A percentile compares a stretch with the other conserved stretches of the same genome.
Conservation (phyloP, 495 filamentous ascomycete species). For the Annulohypoxylon nitens region DNA sequence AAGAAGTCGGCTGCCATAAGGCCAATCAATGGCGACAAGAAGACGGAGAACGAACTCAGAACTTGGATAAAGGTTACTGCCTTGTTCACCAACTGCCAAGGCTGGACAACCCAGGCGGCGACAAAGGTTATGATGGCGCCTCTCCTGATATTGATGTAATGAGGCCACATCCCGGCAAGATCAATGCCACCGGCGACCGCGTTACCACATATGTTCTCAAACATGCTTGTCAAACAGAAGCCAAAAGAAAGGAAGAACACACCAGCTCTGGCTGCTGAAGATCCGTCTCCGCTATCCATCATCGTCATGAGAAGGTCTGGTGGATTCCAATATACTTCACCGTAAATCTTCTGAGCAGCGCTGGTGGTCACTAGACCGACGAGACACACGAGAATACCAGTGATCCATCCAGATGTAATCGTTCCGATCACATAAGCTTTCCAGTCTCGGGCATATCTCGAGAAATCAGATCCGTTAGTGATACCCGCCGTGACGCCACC, state of each 20-base stretch:
- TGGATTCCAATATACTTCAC: constrained; percentile 57
- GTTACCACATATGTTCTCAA: constrained; percentile 49
- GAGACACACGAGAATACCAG: constrained; percentile 48
- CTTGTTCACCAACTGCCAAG: constrained; percentile 65
- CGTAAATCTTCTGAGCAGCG: constrained; percentile 56
- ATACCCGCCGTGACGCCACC: constrained; percentile 55
- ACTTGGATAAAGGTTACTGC: constrained; percentile 65
- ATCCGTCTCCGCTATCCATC: constrained; percentile 45
- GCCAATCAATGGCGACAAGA: constrained; percentile 58
- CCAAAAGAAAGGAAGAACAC: constrained; percentile 54
- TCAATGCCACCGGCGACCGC: constrained; percentile 59
- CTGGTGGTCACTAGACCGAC: constrained; percentile 54
- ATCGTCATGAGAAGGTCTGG: constrained; percentile 50
- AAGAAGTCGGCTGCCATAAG: constrained; percentile 53
- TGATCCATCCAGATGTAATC: constrained; percentile 52
- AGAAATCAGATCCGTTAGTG: constrained; percentile 59
- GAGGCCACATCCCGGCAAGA: constrained; percentile 60
- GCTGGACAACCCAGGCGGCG: constrained; percentile 57
- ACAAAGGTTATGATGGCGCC: constrained; percentile 61
- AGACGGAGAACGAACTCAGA: constrained; percentile 63
- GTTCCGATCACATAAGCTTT: constrained; percentile 53
- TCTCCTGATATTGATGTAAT: constrained; percentile 65
- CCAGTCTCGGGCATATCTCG: constrained; percentile 49
- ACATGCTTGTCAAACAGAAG: constrained; percentile 48
- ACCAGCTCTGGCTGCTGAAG: constrained; percentile 52